phyloP scores from a whole-genome alignment of 306 rosid genomes.

The Ormosia semicastrata region DNA sequence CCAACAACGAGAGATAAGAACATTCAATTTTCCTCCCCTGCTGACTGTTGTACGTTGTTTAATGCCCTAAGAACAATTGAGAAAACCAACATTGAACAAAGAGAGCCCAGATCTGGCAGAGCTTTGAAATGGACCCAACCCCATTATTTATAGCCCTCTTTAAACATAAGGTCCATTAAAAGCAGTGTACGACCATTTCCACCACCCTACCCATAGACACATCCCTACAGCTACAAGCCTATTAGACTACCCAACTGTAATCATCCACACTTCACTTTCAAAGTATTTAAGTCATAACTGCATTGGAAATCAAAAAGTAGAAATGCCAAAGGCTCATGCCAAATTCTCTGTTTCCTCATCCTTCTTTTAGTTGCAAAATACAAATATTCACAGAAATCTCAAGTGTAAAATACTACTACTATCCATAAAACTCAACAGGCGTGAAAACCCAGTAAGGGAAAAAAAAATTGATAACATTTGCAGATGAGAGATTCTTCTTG shows the following conservation, averaged over 20 bases:
- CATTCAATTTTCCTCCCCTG: constrained; percentile 1
- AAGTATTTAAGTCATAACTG: constrained; percentile 18
- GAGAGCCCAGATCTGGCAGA: constrained; percentile 20
- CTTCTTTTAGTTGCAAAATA: background rate
- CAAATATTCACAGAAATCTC: background rate
- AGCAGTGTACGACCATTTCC: constrained; percentile 23
- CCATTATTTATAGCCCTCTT: background rate
- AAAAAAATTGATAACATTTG: background rate
- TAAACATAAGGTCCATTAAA: constrained; percentile 28
- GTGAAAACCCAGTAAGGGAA: background rate
- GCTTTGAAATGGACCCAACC: constrained; percentile 24
- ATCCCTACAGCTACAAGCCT: constrained; percentile 22
- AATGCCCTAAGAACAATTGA: constrained; percentile 32
- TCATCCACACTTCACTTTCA: constrained; percentile 34
- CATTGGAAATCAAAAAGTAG: constrained; percentile 13
- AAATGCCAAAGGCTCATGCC: background rate
- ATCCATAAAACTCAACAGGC: background rate
- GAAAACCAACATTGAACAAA: constrained; percentile 26
- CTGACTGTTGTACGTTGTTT: constrained; percentile 19
- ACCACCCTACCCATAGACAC: constrained; percentile 15
- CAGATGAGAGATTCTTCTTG: constrained; percentile 32
- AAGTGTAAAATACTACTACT: background rate
- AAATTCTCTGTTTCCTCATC: background rate
- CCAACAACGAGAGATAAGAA: constrained; percentile 1
- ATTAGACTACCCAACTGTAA: constrained; percentile 7